Evolutionary conservation across 768 basidiomycete genomes (phyloP).

Genomic region (Amanita phalloides): DNA sequence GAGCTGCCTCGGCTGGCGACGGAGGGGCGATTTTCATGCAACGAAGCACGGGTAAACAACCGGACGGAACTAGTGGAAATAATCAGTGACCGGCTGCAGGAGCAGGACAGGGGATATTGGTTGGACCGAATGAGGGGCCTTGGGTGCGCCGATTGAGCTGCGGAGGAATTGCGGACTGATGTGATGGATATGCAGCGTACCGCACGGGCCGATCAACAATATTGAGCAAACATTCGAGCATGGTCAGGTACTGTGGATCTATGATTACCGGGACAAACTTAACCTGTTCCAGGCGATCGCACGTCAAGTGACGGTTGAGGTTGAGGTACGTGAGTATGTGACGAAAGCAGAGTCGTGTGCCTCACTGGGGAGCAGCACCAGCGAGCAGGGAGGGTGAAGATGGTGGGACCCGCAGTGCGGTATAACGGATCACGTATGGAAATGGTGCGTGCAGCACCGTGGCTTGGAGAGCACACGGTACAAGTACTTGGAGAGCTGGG

Average conservation of each 20-base stretch:
- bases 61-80: conserved; percentile 57
- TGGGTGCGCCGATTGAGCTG: conserved; percentile 41
- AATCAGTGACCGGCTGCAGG: conserved; percentile 51
- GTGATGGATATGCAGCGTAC: conserved; percentile 37
- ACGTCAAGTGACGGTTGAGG: conserved; percentile 61
- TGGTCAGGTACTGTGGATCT: conserved; percentile 37
- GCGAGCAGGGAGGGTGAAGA: conserved; percentile 63
- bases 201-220: conserved; percentile 89
- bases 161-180: neutral
- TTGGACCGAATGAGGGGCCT: conserved; percentile 61
- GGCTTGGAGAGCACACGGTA: conserved; percentile 73
- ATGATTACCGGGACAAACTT: conserved; percentile 7
- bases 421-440: conserved; percentile 77
- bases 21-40: conserved; percentile 61
- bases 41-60: conserved; percentile 67
- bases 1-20: conserved; percentile 44
- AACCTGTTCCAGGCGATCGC: conserved; percentile 49
- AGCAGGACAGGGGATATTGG: conserved; percentile 62
- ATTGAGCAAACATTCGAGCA: conserved; percentile 85
- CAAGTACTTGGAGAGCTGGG: conserved; percentile 43
- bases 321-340: conserved; percentile 45
- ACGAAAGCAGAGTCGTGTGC: neutral
- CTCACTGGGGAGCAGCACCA: conserved; percentile 40
- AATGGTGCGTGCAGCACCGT: conserved; percentile 72
- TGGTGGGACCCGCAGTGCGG: conserved; percentile 71